Conservation (phyloP, 331 rosid species). For the Rhamnella rubrinervis region DNA sequence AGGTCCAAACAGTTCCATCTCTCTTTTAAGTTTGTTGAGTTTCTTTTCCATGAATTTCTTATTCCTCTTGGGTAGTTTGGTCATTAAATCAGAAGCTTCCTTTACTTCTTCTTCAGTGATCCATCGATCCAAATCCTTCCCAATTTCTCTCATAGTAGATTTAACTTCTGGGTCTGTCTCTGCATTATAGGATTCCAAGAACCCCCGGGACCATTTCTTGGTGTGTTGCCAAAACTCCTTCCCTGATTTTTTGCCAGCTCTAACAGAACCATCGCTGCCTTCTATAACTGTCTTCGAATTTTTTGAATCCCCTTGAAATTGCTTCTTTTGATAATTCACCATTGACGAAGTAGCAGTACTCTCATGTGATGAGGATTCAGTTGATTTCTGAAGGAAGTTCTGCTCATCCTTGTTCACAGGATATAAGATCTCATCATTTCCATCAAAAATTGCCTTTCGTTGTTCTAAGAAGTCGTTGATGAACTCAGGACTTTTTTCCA, state of each 20-base stretch:
- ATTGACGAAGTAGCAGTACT: conserved; percentile 29
- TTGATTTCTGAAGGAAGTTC: conserved; percentile 33
- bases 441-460: conserved; percentile 39
- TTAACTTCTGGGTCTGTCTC: conserved; percentile 86
- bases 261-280: conserved; percentile 86
- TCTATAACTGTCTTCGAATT: conserved; percentile 60
- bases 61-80: conserved; percentile 54
- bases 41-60: conserved; percentile 69
- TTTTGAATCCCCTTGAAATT: conserved; percentile 24
- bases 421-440: conserved; percentile 22
- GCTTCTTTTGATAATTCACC: conserved; percentile 28
- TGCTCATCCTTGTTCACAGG: conserved; percentile 47
- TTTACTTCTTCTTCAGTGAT: conserved; percentile 82
- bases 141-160: conserved; percentile 70
- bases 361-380: conserved; percentile 36
- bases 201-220: conserved; percentile 92
- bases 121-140: conserved; percentile 94
- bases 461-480: conserved; percentile 56
- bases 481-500: conserved; percentile 70
- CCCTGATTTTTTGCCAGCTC: conserved; percentile 78
- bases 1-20: conserved; percentile 94
- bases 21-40: conserved; percentile 79
- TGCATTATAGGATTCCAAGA: conserved; percentile 78
- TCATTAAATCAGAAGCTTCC: conserved; percentile 77
- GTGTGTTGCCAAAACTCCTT: conserved; percentile 98